Evolutionary conservation across 1,139 yeast species (phyloP), one percentile per base, ranked within the genome.

Genomic region (Eremothecium sinecaudum): DNA sequence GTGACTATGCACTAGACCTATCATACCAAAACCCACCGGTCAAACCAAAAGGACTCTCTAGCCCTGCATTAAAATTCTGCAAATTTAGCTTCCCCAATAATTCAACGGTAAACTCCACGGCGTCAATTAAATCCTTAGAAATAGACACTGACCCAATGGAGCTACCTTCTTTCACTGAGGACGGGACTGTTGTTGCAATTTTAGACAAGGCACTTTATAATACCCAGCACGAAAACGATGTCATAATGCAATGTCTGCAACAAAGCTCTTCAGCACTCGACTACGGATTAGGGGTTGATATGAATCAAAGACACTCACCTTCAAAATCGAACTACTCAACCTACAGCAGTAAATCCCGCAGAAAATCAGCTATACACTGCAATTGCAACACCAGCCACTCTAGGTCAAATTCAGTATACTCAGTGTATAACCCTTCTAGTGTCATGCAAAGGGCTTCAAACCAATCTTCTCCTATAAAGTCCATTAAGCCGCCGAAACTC

Each of bases 241-340:
- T 23, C 8, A 23, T 23, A 7, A 13, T 13, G 8, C 25, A 23
- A 12, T 8, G 25, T 7, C 21, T 19, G 9, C 21, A 10, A 7
- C 21, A 19, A 19, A 10, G 10, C 9, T 19, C 21, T 7, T 10
- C 21, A 8, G 21, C 21, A 8, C 10, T 19, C 21, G 21, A 19
- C 9, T 19, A 19, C 21, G 21, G 21, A 8, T 10, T 10, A 10
- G 21, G 7, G 10, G 10, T 7, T 19, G 10, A 10, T 10, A 19
- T 11, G 21, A 7, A 19, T 19, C 21, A 7, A 19, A 7, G 10
- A 7, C 58, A 54, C 37, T 54, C 59, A 1, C 59, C 59, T 18
- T 51, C 58, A 4, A 54, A 54, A 39, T 54, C 59, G 5, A 37
- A 53, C 14, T 43, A 44, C 3, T 54, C 59, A 1, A 43, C 53